Base-by-base conservation (phyloP, 495 filamentous ascomycete genomes). In the Podospora appendiculata region DNA sequence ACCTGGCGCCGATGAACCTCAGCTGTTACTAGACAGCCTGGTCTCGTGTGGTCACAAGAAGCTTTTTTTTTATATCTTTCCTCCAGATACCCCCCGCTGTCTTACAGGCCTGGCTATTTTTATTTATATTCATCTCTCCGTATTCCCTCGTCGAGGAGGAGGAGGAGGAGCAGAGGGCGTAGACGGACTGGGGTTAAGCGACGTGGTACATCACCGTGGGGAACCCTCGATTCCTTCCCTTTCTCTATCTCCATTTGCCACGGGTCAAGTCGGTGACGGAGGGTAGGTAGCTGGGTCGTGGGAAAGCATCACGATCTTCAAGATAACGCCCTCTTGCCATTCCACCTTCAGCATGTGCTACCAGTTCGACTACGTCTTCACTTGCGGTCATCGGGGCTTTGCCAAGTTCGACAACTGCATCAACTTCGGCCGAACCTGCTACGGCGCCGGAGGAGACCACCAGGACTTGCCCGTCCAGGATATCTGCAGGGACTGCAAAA, bases 11-110 rank as follows among this genome's bases (percentile, higher is more conserved):
- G 58, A 55, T 50, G 52, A 53, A 55, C 50, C 17, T 45, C 35
- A 50, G 58, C 58, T 61, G 58, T 61, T 61, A 58, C 49, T 61
- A 61, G 58, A 61, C 58, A 56, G 58, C 58, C 51, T 32, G 54
- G 58, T 55, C 52, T 60, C 50, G 54, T 32, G 50, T 57, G 46
- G 41, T 53, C 40, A 45, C 38, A 41, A 39, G 38, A 46, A 51
- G 6, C 9, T 34, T n/a, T 14, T 18, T 18, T 32, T 32, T 13
- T 45, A 1, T n/a, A 2, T n/a, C 11, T 48, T 43, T 33, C 48
- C 41, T 43, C 25, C 25, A 25, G 25, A 25, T 25, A 25, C 25
- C 25, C 5, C 25, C 25, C 25, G 25, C 25, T 25, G 25, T 25
- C 2, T 25, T 25, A 25, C 25, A 25, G 5, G 25, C 25, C 5